Evolutionary conservation across 768 basidiomycete genomes (phyloP), one percentile per base, ranked within the genome.

Genomic region (Saitozyma podzolica): DNA sequence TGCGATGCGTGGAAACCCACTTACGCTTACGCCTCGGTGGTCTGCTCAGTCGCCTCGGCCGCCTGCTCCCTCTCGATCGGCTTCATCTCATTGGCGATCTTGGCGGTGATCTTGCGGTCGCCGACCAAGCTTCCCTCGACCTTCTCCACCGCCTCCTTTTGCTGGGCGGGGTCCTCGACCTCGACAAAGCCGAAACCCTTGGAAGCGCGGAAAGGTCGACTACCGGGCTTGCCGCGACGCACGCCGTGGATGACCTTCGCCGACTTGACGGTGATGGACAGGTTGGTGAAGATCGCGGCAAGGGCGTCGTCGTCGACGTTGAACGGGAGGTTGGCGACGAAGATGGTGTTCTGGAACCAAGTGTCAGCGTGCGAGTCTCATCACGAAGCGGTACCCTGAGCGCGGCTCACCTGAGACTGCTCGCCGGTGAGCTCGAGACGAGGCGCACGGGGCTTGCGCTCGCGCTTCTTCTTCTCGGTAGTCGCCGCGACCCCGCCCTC

Each of bases 141-240:
- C 68, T 86, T 86, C 60, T 86, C 86, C 66, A 99, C 89, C 57
- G 92, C 95, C 83, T 92, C 92, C 79, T 88, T 80, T 83, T 99
- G 95, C 81, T 93, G 87, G 71, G 87, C 89, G 80, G 92, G 88
- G 69, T 83, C 83, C 64, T 89, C 91, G 66, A 96, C 91, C 72
- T 98, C 94, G 76, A 99, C 95, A 76, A 99, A 99, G 56, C 92
- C 95, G 80, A 94, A 98, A 60, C 95, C 95, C 82, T 95, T 95
- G 85, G 89, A 91, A 81, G 87, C 89, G 79, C 89, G 86, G 75
- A 89, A 88, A 49, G 86, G 85, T 4, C 88, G 86, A 75, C 88
- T 85, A n/a, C 49, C 49, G 47, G 49, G n/a, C 47, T 47, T 49
- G 77, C 88, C 87, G 13, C 60, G 43, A 58, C 71, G 65, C 40